phyloP scores from a whole-genome alignment of 2,329 filamentous ascomycete genomes.

The Trichoderma endophyticum region DNA sequence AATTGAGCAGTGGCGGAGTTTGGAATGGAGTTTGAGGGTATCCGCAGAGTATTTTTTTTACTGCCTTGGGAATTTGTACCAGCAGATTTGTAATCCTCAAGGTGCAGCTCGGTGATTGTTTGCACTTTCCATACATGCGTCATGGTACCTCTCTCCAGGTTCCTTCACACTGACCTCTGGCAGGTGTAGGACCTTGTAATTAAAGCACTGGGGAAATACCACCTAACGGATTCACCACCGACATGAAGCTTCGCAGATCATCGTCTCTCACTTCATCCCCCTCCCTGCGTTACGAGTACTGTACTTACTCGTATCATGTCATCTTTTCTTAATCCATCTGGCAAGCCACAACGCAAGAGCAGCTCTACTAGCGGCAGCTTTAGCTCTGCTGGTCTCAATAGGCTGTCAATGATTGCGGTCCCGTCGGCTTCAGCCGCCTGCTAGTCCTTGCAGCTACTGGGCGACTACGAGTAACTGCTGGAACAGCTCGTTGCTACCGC shows the following conservation, averaged over 20 bases:
- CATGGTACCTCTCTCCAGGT: background rate
- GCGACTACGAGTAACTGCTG: background rate
- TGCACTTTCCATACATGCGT: background rate
- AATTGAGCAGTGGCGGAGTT: background rate
- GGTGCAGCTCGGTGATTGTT: background rate
- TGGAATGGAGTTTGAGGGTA: background rate
- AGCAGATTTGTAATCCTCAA: background rate
- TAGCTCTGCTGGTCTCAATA: background rate
- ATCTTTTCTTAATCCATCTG: background rate
- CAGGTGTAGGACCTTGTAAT: background rate
- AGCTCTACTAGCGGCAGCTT: background rate
- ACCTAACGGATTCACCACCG: background rate
- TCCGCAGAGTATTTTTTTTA: background rate
- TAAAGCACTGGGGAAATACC: background rate
- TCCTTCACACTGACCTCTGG: background rate
- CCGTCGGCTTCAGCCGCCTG: constrained; percentile 13
- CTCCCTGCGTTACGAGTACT: background rate
- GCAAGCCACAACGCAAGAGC: constrained; percentile 4
- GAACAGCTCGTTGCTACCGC: background rate
- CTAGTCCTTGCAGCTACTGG: background rate
- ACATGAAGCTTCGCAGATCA: constrained; percentile 2
- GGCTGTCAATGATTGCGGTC: background rate
- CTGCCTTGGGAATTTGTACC: background rate
- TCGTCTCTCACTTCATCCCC: background rate
- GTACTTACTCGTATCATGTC: background rate